A percentile compares a stretch with the other conserved stretches of the same genome.
Conservation (phyloP, 1,139 yeast species). For the Diutina ranongensis region DNA sequence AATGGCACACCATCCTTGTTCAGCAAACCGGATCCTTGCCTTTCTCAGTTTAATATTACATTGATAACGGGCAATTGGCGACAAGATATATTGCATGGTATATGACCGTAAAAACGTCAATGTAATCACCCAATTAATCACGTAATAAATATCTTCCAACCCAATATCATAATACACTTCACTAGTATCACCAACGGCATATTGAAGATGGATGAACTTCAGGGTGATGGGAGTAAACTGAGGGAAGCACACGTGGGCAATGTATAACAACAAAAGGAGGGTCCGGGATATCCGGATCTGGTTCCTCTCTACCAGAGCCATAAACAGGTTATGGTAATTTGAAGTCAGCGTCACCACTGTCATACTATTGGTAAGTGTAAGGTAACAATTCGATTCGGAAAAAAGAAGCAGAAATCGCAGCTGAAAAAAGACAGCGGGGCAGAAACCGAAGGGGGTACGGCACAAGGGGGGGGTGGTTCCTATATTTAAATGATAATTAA, state of each 20-base stretch:
- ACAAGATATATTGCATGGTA: conserved; percentile 45
- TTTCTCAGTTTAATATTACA: conserved; percentile 37
- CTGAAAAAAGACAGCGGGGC: background rate
- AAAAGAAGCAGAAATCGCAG: background rate
- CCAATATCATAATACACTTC: conserved; percentile 39
- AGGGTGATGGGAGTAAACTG: conserved; percentile 14
- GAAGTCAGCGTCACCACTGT: background rate
- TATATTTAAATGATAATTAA: no score
- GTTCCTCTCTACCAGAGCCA: conserved; percentile 15
- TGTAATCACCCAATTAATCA: conserved; percentile 42
- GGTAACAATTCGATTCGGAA: background rate
- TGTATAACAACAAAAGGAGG: conserved; percentile 19
- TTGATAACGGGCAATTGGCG: conserved; percentile 38
- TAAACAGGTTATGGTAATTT: conserved; percentile 5
- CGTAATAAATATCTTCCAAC: conserved; percentile 42
- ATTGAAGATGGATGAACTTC: conserved; percentile 41
- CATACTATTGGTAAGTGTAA: background rate
- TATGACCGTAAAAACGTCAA: conserved; percentile 51
- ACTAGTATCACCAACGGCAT: conserved; percentile 21
- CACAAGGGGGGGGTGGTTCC: background rate
- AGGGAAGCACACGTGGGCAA: conserved; percentile 16
- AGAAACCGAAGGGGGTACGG: background rate
- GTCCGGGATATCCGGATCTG: conserved; percentile 26
- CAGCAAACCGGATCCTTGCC: conserved; percentile 61
- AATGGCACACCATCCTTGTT: conserved; percentile 73